Base-by-base conservation (phyloP, 2,329 filamentous ascomycete species). In the Hypoxylon sp. region DNA sequence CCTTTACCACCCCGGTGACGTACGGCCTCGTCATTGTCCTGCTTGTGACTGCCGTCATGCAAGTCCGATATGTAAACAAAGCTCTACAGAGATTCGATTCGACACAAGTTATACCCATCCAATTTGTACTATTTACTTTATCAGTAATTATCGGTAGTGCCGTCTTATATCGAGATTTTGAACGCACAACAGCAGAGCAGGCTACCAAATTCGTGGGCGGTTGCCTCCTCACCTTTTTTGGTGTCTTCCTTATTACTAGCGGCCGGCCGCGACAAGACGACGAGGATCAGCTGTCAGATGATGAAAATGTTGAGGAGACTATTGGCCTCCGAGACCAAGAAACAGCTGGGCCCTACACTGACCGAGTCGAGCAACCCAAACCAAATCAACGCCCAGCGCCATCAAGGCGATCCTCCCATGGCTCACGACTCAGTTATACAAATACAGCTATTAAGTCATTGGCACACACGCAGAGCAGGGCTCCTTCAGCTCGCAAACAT, bases 201-300 rank as follows among this genome's bases (percentile, higher is more conserved):
- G 92, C 93, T 2, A 83, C 84, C 63, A 97, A 97, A 75, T 99
- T 99, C 76, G 83, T 97, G 11, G 93, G 93, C 22, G 96, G 96
- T 39, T 99, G 96, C 80, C 85, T 93, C 3, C 82, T 99, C 71
- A 99, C 96, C 0, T 99, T 99, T 79, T 90, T 95, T 66, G 96
- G 96, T 9, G 96, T 99, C n/a, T 98, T 96, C 81, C 87, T 98
- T 73, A 98, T 99, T 76, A 98, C 96, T 1, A 97, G 92, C 75
- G 94, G 94, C 59, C 87, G 94, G 73, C 83, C 87, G 55, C 82
- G 80, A 13, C 81, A 84, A 10, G 86, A 86, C 17, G 84, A 87
- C n/a, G 86, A 88, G 2, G 86, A 89, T 3, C 88, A 90, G 6
- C 73, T 88, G 14, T 86, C 82, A 3, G 87, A 90, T 46, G 81